Conservation (phyloP, 139 green algal species). For the Eudorina sp. region DNA sequence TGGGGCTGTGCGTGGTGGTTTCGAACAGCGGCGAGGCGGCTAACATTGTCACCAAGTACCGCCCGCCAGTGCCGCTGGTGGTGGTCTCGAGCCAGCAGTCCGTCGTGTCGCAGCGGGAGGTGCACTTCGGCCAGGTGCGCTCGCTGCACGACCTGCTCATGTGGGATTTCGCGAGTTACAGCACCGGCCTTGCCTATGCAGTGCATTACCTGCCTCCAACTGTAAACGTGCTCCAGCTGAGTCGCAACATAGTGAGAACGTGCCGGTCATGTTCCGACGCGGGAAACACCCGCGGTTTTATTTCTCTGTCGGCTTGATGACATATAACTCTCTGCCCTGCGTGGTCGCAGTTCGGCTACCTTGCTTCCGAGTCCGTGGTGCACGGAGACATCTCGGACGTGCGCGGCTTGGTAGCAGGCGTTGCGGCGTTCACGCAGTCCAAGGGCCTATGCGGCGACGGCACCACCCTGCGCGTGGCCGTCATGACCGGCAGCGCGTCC, state of each 20-base stretch:
- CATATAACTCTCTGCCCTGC: too few species aligned
- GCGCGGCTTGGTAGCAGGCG: constrained; percentile 7
- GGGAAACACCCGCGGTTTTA: too few species aligned
- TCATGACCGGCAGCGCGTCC: constrained; percentile 36
- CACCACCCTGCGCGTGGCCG: neutral
- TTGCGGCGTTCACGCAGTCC: constrained; percentile 22
- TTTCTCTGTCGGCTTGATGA: too few species aligned
- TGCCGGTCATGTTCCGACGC: too few species aligned
- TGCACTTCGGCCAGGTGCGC: constrained; percentile 57
- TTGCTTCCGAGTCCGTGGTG: neutral
- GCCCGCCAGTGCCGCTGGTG: constrained; percentile 57
- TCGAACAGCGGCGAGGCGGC: constrained; percentile 52
- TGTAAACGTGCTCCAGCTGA: too few species aligned
- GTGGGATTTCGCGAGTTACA: too few species aligned
- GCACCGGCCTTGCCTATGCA: too few species aligned
- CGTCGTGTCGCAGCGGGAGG: constrained; percentile 37
- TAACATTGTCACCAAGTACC: constrained; percentile 70
- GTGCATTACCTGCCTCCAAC: too few species aligned
- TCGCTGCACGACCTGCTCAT: too few species aligned
- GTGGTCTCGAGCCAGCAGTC: constrained; percentile 52
- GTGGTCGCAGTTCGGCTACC: constrained; percentile 35
- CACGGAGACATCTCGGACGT: neutral
- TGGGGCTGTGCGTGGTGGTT: constrained; percentile 62
- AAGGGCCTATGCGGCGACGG: constrained; percentile 7
- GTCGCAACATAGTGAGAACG: too few species aligned